phyloP scores from a whole-genome alignment of 2,329 filamentous ascomycete genomes.

The Gaeumannomyces tritici region DNA sequence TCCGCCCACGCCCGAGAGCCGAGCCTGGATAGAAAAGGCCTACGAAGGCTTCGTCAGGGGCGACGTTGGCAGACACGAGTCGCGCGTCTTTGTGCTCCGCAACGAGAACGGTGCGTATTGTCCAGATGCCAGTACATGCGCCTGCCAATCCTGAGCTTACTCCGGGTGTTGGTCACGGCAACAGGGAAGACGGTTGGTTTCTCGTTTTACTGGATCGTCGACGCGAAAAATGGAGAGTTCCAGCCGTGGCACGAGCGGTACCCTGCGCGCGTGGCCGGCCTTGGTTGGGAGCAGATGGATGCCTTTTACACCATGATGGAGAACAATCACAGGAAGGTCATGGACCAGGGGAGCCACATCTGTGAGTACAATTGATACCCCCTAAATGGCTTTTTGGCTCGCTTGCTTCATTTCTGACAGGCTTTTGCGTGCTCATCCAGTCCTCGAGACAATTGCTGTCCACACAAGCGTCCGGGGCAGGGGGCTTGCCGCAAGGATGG shows the following conservation, averaged over 20 bases:
- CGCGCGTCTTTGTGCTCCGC: background rate
- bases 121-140: background rate
- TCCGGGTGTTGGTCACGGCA: background rate
- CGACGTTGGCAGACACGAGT: background rate
- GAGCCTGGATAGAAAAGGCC: background rate
- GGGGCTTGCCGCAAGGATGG: background rate
- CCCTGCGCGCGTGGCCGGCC: background rate
- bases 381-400: too few relatives aligned
- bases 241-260: background rate
- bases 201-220: background rate
- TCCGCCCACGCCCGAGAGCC: background rate
- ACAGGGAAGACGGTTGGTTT: background rate
- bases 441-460: background rate
- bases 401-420: too few relatives aligned
- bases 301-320: background rate
- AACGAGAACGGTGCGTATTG: background rate
- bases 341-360: background rate
- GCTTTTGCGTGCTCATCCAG: background rate
- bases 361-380: conserved; percentile 2
- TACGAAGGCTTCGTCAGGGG: background rate
- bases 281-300: background rate
- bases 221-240: background rate
- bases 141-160: too few relatives aligned
- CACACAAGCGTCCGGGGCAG: background rate
- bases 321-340: background rate